Base-by-base conservation (phyloP, 257 asterid genomes). In the Gynochthodes officinalis region DNA sequence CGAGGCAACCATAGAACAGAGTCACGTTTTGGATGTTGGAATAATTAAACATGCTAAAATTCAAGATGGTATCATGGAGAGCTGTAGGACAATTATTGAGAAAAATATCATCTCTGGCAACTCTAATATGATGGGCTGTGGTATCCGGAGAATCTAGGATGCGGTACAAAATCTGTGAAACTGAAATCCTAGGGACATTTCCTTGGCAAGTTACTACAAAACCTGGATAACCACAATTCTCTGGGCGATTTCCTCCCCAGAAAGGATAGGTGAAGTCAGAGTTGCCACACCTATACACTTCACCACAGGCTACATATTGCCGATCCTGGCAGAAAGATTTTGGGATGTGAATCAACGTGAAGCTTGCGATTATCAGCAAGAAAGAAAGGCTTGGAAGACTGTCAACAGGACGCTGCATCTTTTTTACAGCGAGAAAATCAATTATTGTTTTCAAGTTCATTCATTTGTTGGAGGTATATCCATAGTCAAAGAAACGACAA, bases 1-100 rank as follows among this genome's bases (percentile, higher is more conserved):
- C n/a, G 50, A 0, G 65, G 69, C 97, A 91, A 6, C 77, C 81
- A 21, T 87, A 91, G 78, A 43, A 52, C 6, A 91, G 80, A 61
- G 87, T 76, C 52, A 90, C 66, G 65, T 76, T 78, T 52, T 4
- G 78, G 70, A 79, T 76, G 32, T 60, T 32, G 0, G 79, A 15
- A 16, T 18, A 83, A 39, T 43, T 60, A 60, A 60, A 60, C 23
- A 60, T 60, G 42, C 23, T 60, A 23, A 37, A 59, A 59, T 60
- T 43, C 42, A 60, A 60, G 10, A 23, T 60, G 16, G 65, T 32
- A 23, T 60, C 32, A 23, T 28, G 10, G 23, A 60, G 65, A n/a
- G 32, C 3, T 32, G 46, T 19, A 5, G 46, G 67, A 33, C 67
- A 61, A 9, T 14, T 2, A 7, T 16, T 33, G 46, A n/a, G n/a